Percentiles rank a stretch among this genome's conserved stretches.
These are phyloP conservation scores for Punica granatum DNA, from an alignment of 345 rosid genomes.

Conservation along the genomic window DNA sequence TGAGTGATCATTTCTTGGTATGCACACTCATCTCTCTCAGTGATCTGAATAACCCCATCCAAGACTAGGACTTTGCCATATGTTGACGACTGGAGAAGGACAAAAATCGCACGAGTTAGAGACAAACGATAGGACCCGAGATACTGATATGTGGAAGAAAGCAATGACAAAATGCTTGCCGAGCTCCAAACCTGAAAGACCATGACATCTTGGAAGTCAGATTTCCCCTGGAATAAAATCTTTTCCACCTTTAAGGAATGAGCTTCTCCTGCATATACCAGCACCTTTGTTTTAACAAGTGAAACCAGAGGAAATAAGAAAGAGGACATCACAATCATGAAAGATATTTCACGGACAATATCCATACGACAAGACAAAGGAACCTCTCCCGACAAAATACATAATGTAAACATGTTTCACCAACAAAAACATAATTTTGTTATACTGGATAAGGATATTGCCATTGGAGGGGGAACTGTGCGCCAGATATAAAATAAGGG, in stretches of 20 bases:
- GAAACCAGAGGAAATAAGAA: neutral
- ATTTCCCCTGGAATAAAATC: conserved; percentile 71
- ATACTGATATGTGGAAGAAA: neutral
- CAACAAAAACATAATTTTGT: no score
- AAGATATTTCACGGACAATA: neutral
- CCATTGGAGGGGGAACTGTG: no score
- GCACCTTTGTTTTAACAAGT: neutral
- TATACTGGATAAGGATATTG: no score
- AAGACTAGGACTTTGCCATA: conserved; percentile 90
- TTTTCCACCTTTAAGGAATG: conserved; percentile 88
- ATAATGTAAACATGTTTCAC: no score
- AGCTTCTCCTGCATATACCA: conserved; percentile 69
- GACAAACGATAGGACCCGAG: neutral
- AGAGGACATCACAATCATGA: neutral
- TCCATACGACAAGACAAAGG: neutral
- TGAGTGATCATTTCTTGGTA: conserved; percentile 99
- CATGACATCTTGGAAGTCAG: conserved; percentile 84
- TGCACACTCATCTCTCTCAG: conserved; percentile 97
- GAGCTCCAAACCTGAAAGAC: conserved; percentile 64
- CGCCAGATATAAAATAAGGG: no score
- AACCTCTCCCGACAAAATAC: neutral
- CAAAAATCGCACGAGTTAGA: neutral
- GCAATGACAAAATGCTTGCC: neutral
- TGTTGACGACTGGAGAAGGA: conserved; percentile 60
- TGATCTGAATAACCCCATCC: conserved; percentile 95